Evolutionary conservation across 2,329 filamentous ascomycete genomes (phyloP), one percentile per base, ranked within the genome.

Genomic region (Colletotrichum sidae): DNA sequence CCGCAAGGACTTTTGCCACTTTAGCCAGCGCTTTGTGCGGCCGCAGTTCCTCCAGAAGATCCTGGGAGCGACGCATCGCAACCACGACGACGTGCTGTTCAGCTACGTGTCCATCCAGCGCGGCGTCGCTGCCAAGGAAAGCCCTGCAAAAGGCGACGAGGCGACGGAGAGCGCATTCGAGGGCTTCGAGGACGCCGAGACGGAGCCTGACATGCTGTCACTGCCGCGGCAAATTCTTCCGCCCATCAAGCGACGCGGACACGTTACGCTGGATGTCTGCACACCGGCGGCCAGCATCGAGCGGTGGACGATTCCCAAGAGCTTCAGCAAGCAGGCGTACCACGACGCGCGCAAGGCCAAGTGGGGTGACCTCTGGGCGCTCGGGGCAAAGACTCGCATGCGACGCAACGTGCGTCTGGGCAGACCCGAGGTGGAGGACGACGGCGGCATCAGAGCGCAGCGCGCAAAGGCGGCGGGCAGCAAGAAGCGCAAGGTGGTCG

Each of bases 301-400:
- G 81, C 92, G 96, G 60, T 99, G 96, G 96, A 96, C 91, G 0
- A 90, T 99, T 0, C 92, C 95, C 2, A 89, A 89, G 70, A 93
- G 90, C 65, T 96, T 90, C 78, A 90, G 90, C 76, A 90, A 87
- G 71, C 88, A 91, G 72, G 94, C 94, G 1, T 98, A 95, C 80
- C 93, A 92, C 71, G 96, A 98, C 75, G 96, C 96, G 41, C 89
- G 96, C 67, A 99, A 99, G 80, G 87, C 91, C 0, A 81, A 81
- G 57, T 98, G 95, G 96, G 96, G 96, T 44, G 96, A 98, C 75
- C 83, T 98, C 9, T 99, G 96, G 96, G 94, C 95, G 1, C 83
- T 98, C 0, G 96, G 96, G 0, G 95, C 94, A 25, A 98, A 98
- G 84, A 96, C 93, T 0, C 85, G 93, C 11, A 86, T 91, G 4